Evolutionary conservation across 495 filamentous ascomycete species (phyloP).

Genomic region (Oidiodendron maius): DNA sequence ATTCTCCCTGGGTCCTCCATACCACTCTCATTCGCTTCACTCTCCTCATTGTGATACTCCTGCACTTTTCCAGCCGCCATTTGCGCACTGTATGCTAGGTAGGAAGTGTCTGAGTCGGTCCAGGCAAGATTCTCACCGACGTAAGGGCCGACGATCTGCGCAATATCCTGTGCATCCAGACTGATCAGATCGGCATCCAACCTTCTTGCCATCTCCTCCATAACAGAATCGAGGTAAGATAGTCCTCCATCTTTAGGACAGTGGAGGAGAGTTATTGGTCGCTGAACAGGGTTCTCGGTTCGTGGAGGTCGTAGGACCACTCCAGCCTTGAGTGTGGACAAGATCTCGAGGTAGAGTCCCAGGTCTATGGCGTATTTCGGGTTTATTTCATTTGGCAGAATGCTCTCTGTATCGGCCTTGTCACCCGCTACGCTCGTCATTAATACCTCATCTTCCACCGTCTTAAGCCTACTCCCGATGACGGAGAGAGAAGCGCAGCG

Average conservation of each 20-base stretch:
- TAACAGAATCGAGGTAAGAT: slow-evolving; percentile 50
- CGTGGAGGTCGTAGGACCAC: slow-evolving; percentile 16
- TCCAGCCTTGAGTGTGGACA: slow-evolving; percentile 12
- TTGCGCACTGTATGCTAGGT: slow-evolving; percentile 55
- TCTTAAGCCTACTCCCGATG: background rate
- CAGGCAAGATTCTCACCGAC: slow-evolving; percentile 53
- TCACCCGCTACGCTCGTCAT: background rate
- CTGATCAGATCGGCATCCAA: slow-evolving; percentile 70
- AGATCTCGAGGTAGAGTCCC: slow-evolving; percentile 19
- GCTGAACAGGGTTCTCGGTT: slow-evolving; percentile 1
- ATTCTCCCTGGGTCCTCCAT: background rate
- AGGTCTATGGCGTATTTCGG: slow-evolving; percentile 18
- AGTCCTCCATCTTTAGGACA: slow-evolving; percentile 55
- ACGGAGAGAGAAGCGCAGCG: slow-evolving; percentile 7
- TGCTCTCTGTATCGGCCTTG: background rate
- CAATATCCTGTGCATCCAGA: slow-evolving; percentile 74
- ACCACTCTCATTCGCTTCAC: slow-evolving; percentile 9
- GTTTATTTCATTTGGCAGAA: background rate
- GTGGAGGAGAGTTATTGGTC: slow-evolving; percentile 42
- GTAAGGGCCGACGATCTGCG: slow-evolving; percentile 69
- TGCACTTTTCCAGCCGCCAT: slow-evolving; percentile 20
- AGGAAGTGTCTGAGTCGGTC: slow-evolving; percentile 38
- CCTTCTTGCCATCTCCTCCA: slow-evolving; percentile 51
- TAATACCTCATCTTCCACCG: background rate
- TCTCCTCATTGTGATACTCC: slow-evolving; percentile 28